These are phyloP conservation scores for Desmodesmus armatus DNA, from an alignment of 139 green algal species.

Conservation along the genomic window DNA sequence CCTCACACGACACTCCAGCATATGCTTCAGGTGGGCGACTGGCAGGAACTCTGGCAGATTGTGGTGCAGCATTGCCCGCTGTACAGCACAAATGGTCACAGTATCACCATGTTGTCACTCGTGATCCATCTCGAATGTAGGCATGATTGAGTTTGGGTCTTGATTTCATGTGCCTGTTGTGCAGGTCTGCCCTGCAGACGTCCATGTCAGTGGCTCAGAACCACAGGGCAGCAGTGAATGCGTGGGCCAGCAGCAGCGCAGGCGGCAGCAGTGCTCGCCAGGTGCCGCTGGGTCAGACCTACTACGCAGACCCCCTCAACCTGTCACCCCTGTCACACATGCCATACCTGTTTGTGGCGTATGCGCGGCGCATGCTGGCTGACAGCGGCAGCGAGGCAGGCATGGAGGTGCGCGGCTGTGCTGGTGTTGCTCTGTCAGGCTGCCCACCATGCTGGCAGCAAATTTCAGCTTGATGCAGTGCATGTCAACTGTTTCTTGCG, in stretches of 20 bases:
- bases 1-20: not conserved
- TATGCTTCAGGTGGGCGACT: constrained; percentile 12
- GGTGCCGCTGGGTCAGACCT: not conserved
- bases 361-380: not conserved
- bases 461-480: too few relatives aligned
- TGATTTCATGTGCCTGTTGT: not conserved
- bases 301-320: constrained; percentile 50
- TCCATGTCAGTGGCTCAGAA: not conserved
- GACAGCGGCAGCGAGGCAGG: not conserved
- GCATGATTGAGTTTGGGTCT: too few relatives aligned
- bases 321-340: constrained; percentile 55
- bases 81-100: not conserved
- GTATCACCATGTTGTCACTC: not conserved
- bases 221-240: not conserved
- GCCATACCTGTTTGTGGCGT: constrained; percentile 58
- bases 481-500: too few relatives aligned
- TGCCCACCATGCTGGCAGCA: too few relatives aligned
- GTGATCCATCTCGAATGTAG: too few relatives aligned
- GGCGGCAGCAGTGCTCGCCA: not conserved
- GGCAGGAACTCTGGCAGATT: not conserved
- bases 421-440: too few relatives aligned
- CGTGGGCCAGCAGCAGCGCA: not conserved
- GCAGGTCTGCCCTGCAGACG: not conserved
- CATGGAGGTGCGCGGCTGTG: too few relatives aligned
- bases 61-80: not conserved